Base-by-base conservation (phyloP, 2,329 filamentous ascomycete genomes). In the Fusarium sterilihyphosum region DNA sequence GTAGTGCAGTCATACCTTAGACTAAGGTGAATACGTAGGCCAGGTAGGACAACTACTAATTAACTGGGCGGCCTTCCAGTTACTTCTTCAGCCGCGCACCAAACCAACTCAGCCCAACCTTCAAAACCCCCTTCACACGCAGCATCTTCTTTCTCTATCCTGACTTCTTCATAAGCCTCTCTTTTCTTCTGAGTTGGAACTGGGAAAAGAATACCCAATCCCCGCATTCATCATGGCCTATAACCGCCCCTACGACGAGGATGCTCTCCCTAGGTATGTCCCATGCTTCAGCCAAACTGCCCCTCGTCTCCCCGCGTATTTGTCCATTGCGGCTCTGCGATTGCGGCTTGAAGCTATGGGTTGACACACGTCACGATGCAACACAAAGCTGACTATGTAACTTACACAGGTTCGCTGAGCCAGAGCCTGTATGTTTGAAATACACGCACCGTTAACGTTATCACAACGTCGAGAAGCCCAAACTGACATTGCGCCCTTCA, bases 211-310 rank as follows among this genome's bases (percentile, higher is more conserved):
- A 52, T 38, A 49, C 29, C 35, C 29, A 49, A 53, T 54, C 20
- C 43, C 47, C 61, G 46, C 37, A 65, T 43, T 58, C 53, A 71
- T 31, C 70, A 98, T 98, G 96, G 96, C 96, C 65, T 98, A 98
- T 88, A 97, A 97, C 85, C 92, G 91, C 83, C 90, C 92, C 64
- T 96, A 95, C 86, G 97, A 99, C 83, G 95, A 95, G 40, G 96
- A 99, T 86, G 94, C 95, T 81, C 91, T 99, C 74, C 96, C 96
- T 81, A 94, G 94, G 93, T 96, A 65, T 61, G 67, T 40, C 22
- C 35, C 24, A 33, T 69, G 43, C 40, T 29, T 53, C 60, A 60
- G 38, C 40, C 67, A 53, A 26, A 41, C 31, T 73, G 61, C 68
- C 71, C 71, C 67, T 68, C 76, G 38, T 54, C 38, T 84, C 38